Evolutionary conservation across 768 basidiomycete species (phyloP).

Genomic region (Saitozyma podzolica): DNA sequence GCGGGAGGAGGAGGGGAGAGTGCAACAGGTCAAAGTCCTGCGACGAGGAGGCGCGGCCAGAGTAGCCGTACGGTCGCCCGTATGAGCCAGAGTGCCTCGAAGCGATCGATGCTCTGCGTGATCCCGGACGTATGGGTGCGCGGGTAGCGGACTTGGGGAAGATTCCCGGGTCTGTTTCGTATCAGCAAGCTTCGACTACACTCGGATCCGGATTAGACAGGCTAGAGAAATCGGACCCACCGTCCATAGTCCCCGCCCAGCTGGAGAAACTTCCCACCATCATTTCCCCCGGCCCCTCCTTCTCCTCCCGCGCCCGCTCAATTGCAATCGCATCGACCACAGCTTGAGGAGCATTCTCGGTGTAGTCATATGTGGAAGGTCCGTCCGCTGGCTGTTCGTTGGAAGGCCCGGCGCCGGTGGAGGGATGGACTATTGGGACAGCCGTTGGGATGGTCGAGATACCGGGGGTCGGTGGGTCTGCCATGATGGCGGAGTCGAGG

Average conservation of each 20-base stretch:
- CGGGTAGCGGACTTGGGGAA: constrained; percentile 37
- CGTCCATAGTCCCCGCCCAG: constrained; percentile 37
- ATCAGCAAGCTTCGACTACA: background rate
- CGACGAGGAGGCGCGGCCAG: constrained; percentile 19
- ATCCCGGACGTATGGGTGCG: constrained; percentile 28
- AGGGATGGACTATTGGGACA: too few relatives aligned
- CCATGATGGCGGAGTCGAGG: too few relatives aligned
- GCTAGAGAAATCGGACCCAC: constrained; percentile 12
- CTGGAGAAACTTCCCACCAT: constrained; percentile 37
- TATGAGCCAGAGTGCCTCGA: constrained; percentile 32
- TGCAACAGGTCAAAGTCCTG: constrained; percentile 21
- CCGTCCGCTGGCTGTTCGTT: background rate
- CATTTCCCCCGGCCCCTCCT: constrained; percentile 43
- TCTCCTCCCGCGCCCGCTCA: constrained; percentile 38
- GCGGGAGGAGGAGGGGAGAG: constrained; percentile 26
- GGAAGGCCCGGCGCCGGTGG: too few relatives aligned
- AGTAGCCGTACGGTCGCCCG: constrained; percentile 21
- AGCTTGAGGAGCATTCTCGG: constrained; percentile 40
- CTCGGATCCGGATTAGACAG: background rate
- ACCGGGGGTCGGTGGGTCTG: too few relatives aligned
- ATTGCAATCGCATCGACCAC: constrained; percentile 35
- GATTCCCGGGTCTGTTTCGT: constrained; percentile 27
- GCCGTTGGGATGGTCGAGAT: too few relatives aligned
- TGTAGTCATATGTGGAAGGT: constrained; percentile 35
- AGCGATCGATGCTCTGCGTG: constrained; percentile 38